These are phyloP conservation scores for Marsdenia floribunda DNA, from an alignment of 257 asterid genomes.

Conservation along the genomic window DNA sequence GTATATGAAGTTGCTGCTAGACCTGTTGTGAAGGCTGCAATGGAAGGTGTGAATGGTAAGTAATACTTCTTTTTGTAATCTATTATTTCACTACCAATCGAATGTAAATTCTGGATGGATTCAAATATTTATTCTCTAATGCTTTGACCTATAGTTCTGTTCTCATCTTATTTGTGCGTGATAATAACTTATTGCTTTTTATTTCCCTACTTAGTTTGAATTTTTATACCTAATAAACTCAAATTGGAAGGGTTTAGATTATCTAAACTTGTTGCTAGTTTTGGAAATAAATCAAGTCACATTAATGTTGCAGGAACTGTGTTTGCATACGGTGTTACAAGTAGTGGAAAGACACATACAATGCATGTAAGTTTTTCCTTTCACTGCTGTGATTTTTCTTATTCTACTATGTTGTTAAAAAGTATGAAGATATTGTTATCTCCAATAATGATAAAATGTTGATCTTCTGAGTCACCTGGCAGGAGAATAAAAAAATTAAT, in stretches of 20 bases:
- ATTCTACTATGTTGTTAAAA: conserved; percentile 8
- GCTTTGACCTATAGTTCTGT: not conserved
- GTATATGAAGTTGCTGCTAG: conserved; percentile 95
- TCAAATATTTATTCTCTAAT: not conserved
- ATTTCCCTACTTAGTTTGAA: too few relatives aligned
- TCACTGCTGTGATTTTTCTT: conserved; percentile 15
- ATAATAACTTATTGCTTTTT: not conserved
- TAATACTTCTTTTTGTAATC: conserved; percentile 7
- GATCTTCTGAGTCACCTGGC: not conserved
- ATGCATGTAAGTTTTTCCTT: conserved; percentile 80
- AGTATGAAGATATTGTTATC: not conserved
- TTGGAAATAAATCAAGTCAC: not conserved
- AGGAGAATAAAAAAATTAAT: not conserved
- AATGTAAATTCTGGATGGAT: not conserved
- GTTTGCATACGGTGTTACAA: conserved; percentile 99
- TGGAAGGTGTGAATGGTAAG: conserved; percentile 98
- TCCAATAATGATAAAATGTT: not conserved
- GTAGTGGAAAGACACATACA: conserved; percentile 99
- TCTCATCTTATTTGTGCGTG: not conserved
- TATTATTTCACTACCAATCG: not conserved
- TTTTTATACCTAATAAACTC: not conserved
- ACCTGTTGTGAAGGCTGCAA: conserved; percentile 94
- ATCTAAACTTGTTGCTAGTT: not conserved
- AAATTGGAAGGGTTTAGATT: not conserved
- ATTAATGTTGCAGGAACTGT: conserved; percentile 77